Evolutionary conservation across 106 monocot genomes (phyloP), one percentile per base, ranked within the genome.

Genomic region (Amphibolis antarctica): DNA sequence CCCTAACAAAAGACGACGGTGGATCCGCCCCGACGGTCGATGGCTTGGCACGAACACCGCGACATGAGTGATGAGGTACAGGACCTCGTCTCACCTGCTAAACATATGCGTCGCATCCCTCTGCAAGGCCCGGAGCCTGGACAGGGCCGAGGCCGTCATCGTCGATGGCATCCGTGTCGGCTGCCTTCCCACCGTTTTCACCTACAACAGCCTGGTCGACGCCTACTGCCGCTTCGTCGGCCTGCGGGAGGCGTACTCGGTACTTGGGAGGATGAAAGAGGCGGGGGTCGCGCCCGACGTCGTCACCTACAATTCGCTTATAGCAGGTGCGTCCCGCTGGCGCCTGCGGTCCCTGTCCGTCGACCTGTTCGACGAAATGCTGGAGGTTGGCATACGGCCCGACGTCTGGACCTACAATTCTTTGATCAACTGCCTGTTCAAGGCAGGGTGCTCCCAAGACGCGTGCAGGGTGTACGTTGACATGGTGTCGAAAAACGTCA

Each of bases 341-440:
- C 10, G 71, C 51, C 67, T 72, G 5, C 72, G 69, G 0, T 26
- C 76, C 0, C 70, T 52, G 5, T 77, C 91, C 10, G 71, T 81
- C 27, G 57, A 70, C 14, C 64, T 91, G 19, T 83, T 91, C 29
- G 78, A 81, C n/a, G 85, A 98, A 71, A 98, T 98, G 91, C 62
- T 76, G 22, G 62, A 74, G n/a, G 18, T 18, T 62, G 77, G 79
- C 44, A 60, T 96, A 20, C 9, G 10, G 23, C 87, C 87, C 21
- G 84, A 98, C 67, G 62, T 48, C 18, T 91, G 82, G 78, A 86
- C 80, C 58, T 96, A 84, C 64, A 96, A 96, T 67, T 80, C 71
- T 22, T 57, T 96, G 31, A 77, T 89, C 42, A 79, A 96, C 52
- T 96, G 90, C 43, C 45, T 96, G 48, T 86, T 96, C 65, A 81